Conservation (phyloP, 805 yeast genomes). For the Teunomyces funiuensis region DNA sequence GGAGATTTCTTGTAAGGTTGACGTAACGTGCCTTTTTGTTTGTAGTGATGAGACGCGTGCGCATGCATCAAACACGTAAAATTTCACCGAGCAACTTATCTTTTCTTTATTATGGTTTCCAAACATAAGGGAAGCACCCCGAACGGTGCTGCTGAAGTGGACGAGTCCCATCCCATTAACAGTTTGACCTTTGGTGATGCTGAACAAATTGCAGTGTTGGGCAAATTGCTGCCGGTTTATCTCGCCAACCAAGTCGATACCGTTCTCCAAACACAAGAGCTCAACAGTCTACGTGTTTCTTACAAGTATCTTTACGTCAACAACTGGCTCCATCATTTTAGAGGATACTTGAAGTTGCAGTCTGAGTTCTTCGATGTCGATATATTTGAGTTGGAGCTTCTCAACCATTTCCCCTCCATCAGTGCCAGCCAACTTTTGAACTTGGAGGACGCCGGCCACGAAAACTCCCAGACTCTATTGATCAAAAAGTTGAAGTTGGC, state of each 20-base stretch:
- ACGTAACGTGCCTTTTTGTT: neutral
- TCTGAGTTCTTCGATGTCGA: slow-evolving; percentile 58
- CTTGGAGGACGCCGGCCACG: slow-evolving; percentile 6
- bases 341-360: slow-evolving; percentile 50
- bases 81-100: neutral
- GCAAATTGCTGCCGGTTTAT: slow-evolving; percentile 11
- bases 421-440: slow-evolving; percentile 6
- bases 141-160: neutral
- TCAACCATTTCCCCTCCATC: slow-evolving; percentile 23
- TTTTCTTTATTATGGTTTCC: slow-evolving; percentile 7
- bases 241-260: slow-evolving; percentile 12
- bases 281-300: slow-evolving; percentile 14
- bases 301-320: slow-evolving; percentile 28
- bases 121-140: slow-evolving; percentile 9
- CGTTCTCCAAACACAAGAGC: slow-evolving; percentile 9
- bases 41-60: neutral
- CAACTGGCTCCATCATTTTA: slow-evolving; percentile 58
- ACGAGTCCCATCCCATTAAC: slow-evolving; percentile 2
- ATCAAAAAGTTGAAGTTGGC: slow-evolving; percentile 44
- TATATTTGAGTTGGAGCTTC: slow-evolving; percentile 60
- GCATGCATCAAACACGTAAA: neutral
- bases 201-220: slow-evolving; percentile 12
- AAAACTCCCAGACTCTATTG: slow-evolving; percentile 21
- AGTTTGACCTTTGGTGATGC: slow-evolving; percentile 10
- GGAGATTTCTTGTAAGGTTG: too few relatives aligned